Conservation (phyloP, 139 green algal species). For the Chlamydomonas schloesseri region DNA sequence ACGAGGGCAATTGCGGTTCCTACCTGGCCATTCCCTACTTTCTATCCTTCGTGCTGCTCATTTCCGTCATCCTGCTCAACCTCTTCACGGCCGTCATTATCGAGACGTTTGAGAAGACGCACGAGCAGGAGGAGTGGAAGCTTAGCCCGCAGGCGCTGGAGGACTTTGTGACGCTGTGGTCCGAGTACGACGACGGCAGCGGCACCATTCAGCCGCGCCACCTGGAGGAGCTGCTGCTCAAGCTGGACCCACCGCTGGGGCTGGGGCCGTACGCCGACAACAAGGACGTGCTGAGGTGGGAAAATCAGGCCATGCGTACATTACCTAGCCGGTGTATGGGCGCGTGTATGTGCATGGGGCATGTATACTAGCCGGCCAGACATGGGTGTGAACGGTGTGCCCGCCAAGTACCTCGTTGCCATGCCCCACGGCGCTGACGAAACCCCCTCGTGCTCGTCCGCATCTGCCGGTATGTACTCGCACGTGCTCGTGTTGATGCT, state of each 20-base stretch:
- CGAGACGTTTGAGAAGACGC: slow-evolving; percentile 81
- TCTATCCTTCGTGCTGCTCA: slow-evolving; percentile 74
- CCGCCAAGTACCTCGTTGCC: too few relatives aligned
- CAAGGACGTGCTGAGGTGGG: slow-evolving; percentile 76
- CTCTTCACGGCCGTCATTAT: slow-evolving; percentile 85
- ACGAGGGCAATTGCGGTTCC: slow-evolving; percentile 57
- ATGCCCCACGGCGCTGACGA: too few relatives aligned
- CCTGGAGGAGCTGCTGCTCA: slow-evolving; percentile 77
- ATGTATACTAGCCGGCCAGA: too few relatives aligned
- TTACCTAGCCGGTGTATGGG: too few relatives aligned
- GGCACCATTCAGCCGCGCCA: slow-evolving; percentile 46
- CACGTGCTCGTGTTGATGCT: too few relatives aligned
- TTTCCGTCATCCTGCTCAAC: slow-evolving; percentile 83
- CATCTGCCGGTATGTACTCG: too few relatives aligned
- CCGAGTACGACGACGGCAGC: slow-evolving; percentile 81
- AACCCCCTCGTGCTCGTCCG: too few relatives aligned
- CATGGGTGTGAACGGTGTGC: too few relatives aligned
- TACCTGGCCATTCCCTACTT: slow-evolving; percentile 76
- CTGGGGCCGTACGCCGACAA: slow-evolving; percentile 70
- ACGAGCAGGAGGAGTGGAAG: slow-evolving; percentile 69
- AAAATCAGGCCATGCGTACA: too few relatives aligned
- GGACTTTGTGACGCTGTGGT: slow-evolving; percentile 84
- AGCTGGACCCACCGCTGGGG: slow-evolving; percentile 78
- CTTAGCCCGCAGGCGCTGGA: slow-evolving; percentile 64
- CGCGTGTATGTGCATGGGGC: too few relatives aligned